phyloP scores from a whole-genome alignment of 2,329 filamentous ascomycete genomes.

The Fonsecaea pedrosoi region DNA sequence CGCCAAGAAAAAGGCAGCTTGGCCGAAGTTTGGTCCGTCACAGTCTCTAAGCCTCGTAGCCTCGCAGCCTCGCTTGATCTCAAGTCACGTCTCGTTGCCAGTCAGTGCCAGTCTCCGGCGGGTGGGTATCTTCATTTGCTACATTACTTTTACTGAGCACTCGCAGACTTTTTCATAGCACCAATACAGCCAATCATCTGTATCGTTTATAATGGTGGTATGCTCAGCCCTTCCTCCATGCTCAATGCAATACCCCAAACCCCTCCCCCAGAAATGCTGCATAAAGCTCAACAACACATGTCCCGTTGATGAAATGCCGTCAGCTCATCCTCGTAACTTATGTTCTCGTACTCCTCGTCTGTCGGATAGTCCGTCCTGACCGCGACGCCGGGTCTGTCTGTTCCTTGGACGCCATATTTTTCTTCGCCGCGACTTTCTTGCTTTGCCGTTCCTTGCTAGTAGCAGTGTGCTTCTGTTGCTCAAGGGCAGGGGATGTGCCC shows the following conservation, averaged over 20 bases:
- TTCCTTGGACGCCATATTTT: conserved; percentile 11
- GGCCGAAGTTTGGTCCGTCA: conserved; percentile 18
- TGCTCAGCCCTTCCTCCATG: background rate
- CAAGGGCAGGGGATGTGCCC: conserved; percentile 14
- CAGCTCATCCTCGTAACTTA: conserved; percentile 6
- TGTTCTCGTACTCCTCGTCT: conserved; percentile 26
- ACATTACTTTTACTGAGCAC: background rate
- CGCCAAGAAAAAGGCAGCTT: background rate
- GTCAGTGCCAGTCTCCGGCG: background rate
- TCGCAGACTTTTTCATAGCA: background rate
- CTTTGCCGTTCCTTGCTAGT: background rate
- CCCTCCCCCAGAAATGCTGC: background rate
- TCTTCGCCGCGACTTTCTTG: conserved; percentile 11
- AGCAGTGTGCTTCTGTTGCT: conserved; percentile 18
- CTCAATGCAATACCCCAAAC: background rate
- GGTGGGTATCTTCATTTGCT: background rate
- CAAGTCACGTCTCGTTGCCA: background rate
- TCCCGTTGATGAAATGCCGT: background rate
- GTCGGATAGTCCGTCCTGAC: conserved; percentile 19
- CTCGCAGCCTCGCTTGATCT: too few species aligned
- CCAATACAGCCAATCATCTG: background rate
- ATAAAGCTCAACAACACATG: background rate
- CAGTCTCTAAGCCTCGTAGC: too few species aligned
- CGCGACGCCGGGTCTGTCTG: conserved; percentile 3
- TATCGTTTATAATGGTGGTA: background rate